Conservation (phyloP, 257 asterid species). For the Nicotiana sylvestris region DNA sequence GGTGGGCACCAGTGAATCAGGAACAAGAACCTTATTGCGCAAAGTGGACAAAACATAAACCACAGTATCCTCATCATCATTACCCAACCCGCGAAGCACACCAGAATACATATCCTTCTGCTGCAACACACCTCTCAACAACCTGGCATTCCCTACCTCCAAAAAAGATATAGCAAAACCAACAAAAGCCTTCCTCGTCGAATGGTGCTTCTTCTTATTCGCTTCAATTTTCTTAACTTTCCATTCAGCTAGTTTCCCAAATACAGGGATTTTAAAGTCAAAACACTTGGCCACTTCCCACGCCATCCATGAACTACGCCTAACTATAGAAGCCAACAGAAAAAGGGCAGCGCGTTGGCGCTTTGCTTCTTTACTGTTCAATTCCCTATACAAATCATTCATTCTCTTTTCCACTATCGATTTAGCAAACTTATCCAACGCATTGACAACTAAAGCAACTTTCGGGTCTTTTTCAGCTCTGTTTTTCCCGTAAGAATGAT, state of each 20-base stretch:
- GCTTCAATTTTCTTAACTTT: constrained; percentile 44
- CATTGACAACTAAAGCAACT: constrained; percentile 11
- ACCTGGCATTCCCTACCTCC: constrained; percentile 73
- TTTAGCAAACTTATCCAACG: constrained; percentile 62
- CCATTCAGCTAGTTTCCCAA: constrained; percentile 62
- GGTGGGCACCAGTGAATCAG: constrained; percentile 72
- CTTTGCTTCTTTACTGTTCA: constrained; percentile 63
- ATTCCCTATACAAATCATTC: constrained; percentile 63
- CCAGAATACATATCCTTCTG: constrained; percentile 88
- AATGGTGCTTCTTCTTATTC: constrained; percentile 39
- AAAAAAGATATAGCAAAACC: constrained; percentile 73
- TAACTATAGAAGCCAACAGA: constrained; percentile 58
- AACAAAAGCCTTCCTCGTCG: constrained; percentile 72
- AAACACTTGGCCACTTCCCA: constrained; percentile 70
- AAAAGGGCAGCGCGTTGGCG: constrained; percentile 58
- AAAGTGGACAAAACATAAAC: constrained; percentile 47
- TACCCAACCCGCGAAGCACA: constrained; percentile 76
- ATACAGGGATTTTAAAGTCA: constrained; percentile 54
- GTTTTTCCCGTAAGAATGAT: constrained; percentile 29
- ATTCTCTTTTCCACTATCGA: constrained; percentile 49
- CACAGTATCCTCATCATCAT: constrained; percentile 72
- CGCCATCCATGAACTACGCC: constrained; percentile 62
- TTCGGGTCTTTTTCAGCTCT: constrained; percentile 14
- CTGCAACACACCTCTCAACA: constrained; percentile 80
- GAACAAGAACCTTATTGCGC: constrained; percentile 64